These are phyloP conservation scores for Fusarium sterilihyphosum DNA, from an alignment of 2,329 filamentous ascomycete genomes.

Conservation along the genomic window DNA sequence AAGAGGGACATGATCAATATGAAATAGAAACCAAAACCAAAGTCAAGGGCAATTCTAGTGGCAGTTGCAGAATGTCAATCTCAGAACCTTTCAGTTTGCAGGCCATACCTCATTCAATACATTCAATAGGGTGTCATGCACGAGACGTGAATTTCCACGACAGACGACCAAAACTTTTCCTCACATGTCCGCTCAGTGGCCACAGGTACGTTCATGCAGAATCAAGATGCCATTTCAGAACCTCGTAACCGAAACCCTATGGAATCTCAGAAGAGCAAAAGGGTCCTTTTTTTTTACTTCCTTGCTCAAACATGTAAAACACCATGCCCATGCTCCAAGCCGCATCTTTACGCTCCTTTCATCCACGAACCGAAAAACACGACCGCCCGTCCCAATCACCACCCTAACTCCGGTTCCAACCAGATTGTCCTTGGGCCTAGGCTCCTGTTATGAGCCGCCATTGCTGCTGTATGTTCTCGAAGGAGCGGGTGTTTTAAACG, in stretches of 20 bases:
- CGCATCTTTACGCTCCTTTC: constrained; percentile 34
- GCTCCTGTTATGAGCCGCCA: constrained; percentile 22
- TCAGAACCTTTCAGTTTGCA: neutral
- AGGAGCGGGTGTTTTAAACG: constrained; percentile 6
- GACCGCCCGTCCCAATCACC: constrained; percentile 30
- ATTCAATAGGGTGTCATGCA: neutral
- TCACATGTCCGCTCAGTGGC: neutral
- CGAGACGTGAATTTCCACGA: constrained; percentile 3
- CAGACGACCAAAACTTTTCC: neutral
- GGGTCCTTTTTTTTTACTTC: constrained; percentile 39
- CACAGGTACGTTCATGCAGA: constrained; percentile 41
- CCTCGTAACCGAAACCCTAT: constrained; percentile 46
- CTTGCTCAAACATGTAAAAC: constrained; percentile 51
- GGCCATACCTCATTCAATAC: neutral
- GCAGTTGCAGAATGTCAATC: neutral
- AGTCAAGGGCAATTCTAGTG: no score
- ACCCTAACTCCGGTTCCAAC: constrained; percentile 22
- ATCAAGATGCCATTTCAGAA: constrained; percentile 51
- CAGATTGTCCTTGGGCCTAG: constrained; percentile 18
- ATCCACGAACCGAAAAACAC: constrained; percentile 34
- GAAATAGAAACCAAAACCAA: neutral
- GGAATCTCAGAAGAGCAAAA: constrained; percentile 47
- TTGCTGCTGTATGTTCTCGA: constrained; percentile 17
- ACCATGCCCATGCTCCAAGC: constrained; percentile 50
- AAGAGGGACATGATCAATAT: constrained; percentile 62